phyloP scores from a whole-genome alignment of 768 basidiomycete species.

The Inosperma sp. region DNA sequence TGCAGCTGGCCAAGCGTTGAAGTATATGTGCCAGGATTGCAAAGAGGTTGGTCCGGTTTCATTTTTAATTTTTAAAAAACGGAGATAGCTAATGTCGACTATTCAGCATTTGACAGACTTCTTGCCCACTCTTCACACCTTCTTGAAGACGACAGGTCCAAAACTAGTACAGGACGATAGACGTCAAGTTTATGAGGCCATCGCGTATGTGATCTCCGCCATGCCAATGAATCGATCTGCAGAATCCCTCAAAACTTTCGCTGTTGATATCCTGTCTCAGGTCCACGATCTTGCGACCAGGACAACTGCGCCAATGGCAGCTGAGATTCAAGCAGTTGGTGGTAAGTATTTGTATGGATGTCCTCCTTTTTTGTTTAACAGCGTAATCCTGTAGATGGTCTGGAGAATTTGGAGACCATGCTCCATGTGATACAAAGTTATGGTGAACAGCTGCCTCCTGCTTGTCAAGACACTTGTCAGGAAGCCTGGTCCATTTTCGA shows the following conservation, averaged over 20 bases:
- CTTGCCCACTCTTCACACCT: conserved; percentile 85
- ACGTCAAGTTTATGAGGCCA: conserved; percentile 91
- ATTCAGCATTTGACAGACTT: conserved; percentile 83
- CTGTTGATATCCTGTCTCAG: conserved; percentile 74
- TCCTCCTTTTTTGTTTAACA: conserved; percentile 2
- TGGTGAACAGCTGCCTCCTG: conserved; percentile 73
- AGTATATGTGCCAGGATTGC: conserved; percentile 96
- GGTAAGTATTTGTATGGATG: conserved; percentile 44
- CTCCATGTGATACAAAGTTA: conserved; percentile 76
- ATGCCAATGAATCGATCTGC: conserved; percentile 91
- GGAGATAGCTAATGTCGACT: background rate
- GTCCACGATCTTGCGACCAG: conserved; percentile 63
- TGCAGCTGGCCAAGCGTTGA: conserved; percentile 93
- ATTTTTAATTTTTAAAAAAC: background rate
- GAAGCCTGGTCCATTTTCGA: conserved; percentile 87
- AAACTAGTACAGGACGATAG: conserved; percentile 84
- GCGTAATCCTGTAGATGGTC: conserved; percentile 48
- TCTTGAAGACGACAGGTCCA: conserved; percentile 72
- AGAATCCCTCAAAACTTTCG: conserved; percentile 80
- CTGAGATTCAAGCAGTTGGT: conserved; percentile 62
- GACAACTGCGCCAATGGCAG: conserved; percentile 53
- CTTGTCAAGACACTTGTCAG: conserved; percentile 72
- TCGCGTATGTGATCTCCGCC: conserved; percentile 89
- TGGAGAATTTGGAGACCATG: conserved; percentile 95
- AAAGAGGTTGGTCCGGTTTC: conserved; percentile 54